phyloP scores from a whole-genome alignment of 345 rosid species.

The Psidium guajava region DNA sequence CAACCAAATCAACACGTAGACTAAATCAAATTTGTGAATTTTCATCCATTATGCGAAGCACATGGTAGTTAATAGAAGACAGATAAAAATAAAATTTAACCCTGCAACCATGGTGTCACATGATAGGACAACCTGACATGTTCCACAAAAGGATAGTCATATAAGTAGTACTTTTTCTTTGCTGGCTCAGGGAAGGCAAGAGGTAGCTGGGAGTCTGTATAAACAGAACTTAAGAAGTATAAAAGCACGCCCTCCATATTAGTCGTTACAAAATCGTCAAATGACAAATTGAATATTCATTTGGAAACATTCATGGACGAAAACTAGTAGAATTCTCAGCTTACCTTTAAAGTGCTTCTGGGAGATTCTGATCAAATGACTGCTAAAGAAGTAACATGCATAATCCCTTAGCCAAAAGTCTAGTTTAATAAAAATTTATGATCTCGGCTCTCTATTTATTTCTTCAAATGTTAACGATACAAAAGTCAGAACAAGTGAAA shows the following conservation, averaged over 20 bases:
- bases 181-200: too few relatives aligned
- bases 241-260: not conserved
- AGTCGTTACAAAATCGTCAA: not conserved
- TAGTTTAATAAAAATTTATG: not conserved
- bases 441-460: not conserved
- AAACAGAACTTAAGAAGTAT: not conserved
- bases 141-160: not conserved
- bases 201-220: too few relatives aligned
- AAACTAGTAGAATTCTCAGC: not conserved
- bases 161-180: not conserved
- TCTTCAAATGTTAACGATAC: not conserved
- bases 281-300: not conserved
- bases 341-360: not conserved
- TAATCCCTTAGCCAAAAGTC: not conserved
- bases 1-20: not conserved
- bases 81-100: not conserved
- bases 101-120: not conserved
- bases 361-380: not conserved
- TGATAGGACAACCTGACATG: not conserved
- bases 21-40: not conserved
- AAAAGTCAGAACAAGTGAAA: slow-evolving; percentile 18
- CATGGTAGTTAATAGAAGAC: not conserved
- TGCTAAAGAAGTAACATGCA: not conserved
- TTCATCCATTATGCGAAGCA: not conserved
- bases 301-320: not conserved